Base-by-base conservation (phyloP, 371 early-diverging fungal genomes). In the Rhizopus stolonifer region DNA sequence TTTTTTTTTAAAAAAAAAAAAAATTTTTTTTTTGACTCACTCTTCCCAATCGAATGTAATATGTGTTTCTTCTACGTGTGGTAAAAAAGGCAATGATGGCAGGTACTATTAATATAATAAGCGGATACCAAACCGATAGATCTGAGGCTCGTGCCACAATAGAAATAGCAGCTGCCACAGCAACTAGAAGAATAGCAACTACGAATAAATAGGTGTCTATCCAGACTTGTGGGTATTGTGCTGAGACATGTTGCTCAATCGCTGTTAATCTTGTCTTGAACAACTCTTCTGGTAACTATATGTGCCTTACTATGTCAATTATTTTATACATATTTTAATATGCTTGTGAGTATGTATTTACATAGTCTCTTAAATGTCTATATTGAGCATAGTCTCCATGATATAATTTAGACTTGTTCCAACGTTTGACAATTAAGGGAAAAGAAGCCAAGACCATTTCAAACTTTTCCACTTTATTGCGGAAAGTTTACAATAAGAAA, bases 71-170 rank as follows among this genome's bases (percentile, higher is more conserved):
- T 56, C 74, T 60, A 34, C 63, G 56, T n/a, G 74, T 64, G 4
- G 68, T 68, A 32, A 61, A 57, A 36, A 56, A 65, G 8, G 62
- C 70, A 33, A 74, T 61, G 4, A 61, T 31, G 15, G 61, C 67
- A 13, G 74, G 74, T 10, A 52, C 47, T 13, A 61, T 9, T 1
- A 74, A 40, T 19, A 74, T 61, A 10, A 66, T 43, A 1, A 74
- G 51, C 4, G 74, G 74, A 45, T 67, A 70, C 66, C 68, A 70
- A 60, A 67, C 61, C 14, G 64, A 56, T 18, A 70, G 42, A 15
- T 60, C 46, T 1, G 56, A 48, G 10, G 60, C 58, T 44, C 65
- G 63, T 29, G 66, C 65, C 23, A 62, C 36, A 10, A 74, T 63
- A 10, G 74, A 61, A 32, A 74, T 64, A 10, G 54, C 64, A 10